Percentiles rank a stretch among this genome's conserved stretches.
phyloP scores from a whole-genome alignment of 768 basidiomycete genomes.

The Tephrocybe sp. region DNA sequence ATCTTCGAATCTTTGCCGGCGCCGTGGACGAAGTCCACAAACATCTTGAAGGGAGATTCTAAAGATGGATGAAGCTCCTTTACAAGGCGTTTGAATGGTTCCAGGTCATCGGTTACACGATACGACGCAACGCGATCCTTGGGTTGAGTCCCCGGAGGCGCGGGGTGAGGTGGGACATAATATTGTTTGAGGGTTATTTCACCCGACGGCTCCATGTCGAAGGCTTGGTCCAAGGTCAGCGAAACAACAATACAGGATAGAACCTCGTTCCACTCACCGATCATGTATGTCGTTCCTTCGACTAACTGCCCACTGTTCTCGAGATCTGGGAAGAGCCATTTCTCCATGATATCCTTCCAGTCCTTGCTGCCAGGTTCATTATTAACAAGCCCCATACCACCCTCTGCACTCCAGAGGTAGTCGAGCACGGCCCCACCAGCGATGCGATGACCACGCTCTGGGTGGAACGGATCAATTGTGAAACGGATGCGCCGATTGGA shows the following conservation, averaged over 20 bases:
- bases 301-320: slow-evolving; percentile 9
- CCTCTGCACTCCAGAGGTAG: slow-evolving; percentile 12
- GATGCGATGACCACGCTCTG: slow-evolving; percentile 14
- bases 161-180: slow-evolving; percentile 14
- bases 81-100: slow-evolving; percentile 8
- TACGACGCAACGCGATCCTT: slow-evolving; percentile 13
- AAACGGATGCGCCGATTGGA: slow-evolving; percentile 16
- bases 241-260: neutral
- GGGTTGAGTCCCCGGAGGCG: slow-evolving; percentile 8
- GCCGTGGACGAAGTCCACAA: slow-evolving; percentile 8
- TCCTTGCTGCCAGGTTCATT: slow-evolving; percentile 12
- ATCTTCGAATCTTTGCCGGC: slow-evolving; percentile 13
- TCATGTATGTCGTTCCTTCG: slow-evolving; percentile 16
- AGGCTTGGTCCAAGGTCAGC: slow-evolving; percentile 6
- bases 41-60: slow-evolving; percentile 9
- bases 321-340: slow-evolving; percentile 17
- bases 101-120: slow-evolving; percentile 14
- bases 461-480: slow-evolving; percentile 17
- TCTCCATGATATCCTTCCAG: slow-evolving; percentile 14
- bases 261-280: slow-evolving; percentile 5
- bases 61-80: slow-evolving; percentile 11
- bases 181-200: slow-evolving; percentile 16
- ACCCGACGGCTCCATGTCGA: slow-evolving; percentile 16
- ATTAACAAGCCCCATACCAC: slow-evolving; percentile 12
- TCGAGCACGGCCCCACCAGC: slow-evolving; percentile 16